Evolutionary conservation across 306 rosid species (phyloP), one percentile per base, ranked within the genome.

Genomic region (Albizia julibrissin): DNA sequence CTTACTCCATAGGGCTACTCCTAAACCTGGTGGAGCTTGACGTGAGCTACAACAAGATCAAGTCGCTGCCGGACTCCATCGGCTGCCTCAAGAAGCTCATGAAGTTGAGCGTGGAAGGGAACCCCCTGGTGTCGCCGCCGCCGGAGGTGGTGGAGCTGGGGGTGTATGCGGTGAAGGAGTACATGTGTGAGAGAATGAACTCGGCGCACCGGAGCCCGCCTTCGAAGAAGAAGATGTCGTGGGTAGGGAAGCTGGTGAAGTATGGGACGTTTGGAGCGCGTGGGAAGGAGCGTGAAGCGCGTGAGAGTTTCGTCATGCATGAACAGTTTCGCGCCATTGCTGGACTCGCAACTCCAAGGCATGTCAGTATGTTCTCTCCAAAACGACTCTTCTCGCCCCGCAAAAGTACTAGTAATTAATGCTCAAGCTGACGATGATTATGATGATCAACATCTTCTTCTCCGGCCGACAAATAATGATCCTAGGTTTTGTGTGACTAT

Each of bases 1-100:
- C 99, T 0, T 92, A 91, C 76, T 92, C 99, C 37, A 74, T 93
- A 21, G 99, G 99, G 24, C 92, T 96, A 26, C 94, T 96, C 37
- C 27, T 93, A 33, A 92, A 95, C 43, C 88, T 96, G 0, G 87
- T 87, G 3, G 99, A 96, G 79, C 80, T 96, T 9, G 99, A 96
- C 42, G 85, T 91, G 16, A 96, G 99, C 90, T 93, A 96, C 86
- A 96, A 96, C 83, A 85, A 44, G 72, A 87, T 96, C 72, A 80
- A 81, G 26, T 46, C 87, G 21, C 82, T 96, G 46, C 98, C 99
- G 0, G 88, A 96, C 73, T 96, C 99, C 65, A 64, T 93, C 5
- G 94, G 98, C 0, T 96, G 99, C 85, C 92, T 93, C 27, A 86
- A 83, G 78, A 91, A 85, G 76, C 90, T 96, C 1, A 80, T 87